Conservation (phyloP, 78 protist species). For the Polysphondylium violaceum region DNA sequence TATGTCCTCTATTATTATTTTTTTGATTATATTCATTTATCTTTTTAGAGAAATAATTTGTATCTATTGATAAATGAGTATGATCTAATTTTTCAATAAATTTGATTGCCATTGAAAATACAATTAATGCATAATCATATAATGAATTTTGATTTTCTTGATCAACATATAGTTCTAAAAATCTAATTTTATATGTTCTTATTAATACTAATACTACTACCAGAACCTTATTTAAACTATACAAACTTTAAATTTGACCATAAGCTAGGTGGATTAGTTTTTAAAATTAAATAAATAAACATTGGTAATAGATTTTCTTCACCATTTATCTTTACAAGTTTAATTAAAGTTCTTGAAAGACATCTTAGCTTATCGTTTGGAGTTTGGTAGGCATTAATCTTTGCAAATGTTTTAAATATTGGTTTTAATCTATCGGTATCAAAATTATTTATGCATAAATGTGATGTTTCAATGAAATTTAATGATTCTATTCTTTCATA, state of each 20-base stretch:
- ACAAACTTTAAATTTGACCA: slow-evolving; percentile 28
- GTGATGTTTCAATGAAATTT: slow-evolving; percentile 34
- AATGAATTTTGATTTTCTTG: slow-evolving; percentile 13
- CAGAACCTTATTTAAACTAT: too few relatives aligned
- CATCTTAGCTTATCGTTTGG: slow-evolving; percentile 68
- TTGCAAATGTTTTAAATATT: neutral
- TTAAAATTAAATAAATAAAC: slow-evolving; percentile 33
- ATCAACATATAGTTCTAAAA: slow-evolving; percentile 25
- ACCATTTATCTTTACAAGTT: slow-evolving; percentile 8
- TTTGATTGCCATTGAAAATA: slow-evolving; percentile 54
- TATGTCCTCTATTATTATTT: neutral
- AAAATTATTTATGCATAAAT: slow-evolving; percentile 26
- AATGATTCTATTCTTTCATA: slow-evolving; percentile 44
- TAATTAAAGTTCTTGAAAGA: slow-evolving; percentile 31
- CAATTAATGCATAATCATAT: slow-evolving; percentile 3
- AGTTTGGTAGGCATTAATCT: slow-evolving; percentile 43
- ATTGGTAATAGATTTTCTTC: slow-evolving; percentile 57
- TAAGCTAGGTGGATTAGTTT: slow-evolving; percentile 48
- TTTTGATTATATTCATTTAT: slow-evolving; percentile 16
- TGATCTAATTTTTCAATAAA: slow-evolving; percentile 62
- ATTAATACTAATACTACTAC: neutral
- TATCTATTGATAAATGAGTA: slow-evolving; percentile 43
- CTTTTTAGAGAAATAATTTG: slow-evolving; percentile 6
- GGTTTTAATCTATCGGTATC: neutral
- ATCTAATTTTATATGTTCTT: too few relatives aligned